Base-by-base conservation (phyloP, 352 stramenopile genomes). In the Phytophthora pisi region DNA sequence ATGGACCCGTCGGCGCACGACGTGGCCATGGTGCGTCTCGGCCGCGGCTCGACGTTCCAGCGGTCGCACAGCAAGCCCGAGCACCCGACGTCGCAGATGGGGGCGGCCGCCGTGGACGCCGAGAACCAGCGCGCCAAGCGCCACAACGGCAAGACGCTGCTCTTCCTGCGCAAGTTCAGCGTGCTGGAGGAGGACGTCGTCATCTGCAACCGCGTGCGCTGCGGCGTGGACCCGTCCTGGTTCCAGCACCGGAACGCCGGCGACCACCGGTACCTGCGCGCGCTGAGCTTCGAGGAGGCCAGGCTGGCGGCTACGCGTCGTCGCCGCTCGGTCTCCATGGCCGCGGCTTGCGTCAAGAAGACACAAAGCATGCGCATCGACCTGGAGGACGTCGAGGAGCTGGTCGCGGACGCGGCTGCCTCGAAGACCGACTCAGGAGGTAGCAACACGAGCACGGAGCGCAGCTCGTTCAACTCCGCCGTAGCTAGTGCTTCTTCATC, bases 171-270 rank as follows among this genome's bases (percentile, higher is more conserved):
- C 54, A 82, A 87, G 56, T 88, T 90, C 52, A 90, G 79, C 58
- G 78, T 90, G 31, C 53, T 77, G 57, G 82, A 90, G 58, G 61
- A 88, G 64, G 79, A 90, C 68, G 72, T 90, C 47, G 82, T 90
- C 42, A 75, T 90, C 68, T 90, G 82, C 71, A 90, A 90, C 72
- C 81, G 82, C 57, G 79, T 88, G 55, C 82, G 82, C 58, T 84
- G 73, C 57, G 79, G 79, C 59, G 64, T 87, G 1, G 79, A 85
- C 61, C 82, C 82, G 3, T 66, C 60, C 26, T 75, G 62, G 56
- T 72, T 90, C 55, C 75, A 73, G 24, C 74, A 75, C 52, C 75
- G 80, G n/a, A 72, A 71, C 18, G 68, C 66, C 24, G 64, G 64
- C 40, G 72, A 81, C 57, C 71, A 70, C 4, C 75, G 72, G 42